Evolutionary conservation across 1,284 basidiomycete species (phyloP).

Genomic region (Boletellus sp.): DNA sequence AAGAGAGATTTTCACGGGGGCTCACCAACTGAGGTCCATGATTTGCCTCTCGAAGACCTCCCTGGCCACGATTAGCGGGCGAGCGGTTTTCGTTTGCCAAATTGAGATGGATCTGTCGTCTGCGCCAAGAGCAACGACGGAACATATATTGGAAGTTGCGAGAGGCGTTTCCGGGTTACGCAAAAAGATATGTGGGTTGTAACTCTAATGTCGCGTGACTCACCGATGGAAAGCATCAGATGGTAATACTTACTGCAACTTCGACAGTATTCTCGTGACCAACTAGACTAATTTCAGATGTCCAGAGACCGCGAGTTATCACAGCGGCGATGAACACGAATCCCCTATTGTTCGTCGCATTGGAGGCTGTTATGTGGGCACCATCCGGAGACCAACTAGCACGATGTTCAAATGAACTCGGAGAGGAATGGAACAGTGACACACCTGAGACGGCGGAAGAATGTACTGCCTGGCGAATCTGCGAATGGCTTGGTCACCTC

Average conservation of each 20-base stretch:
- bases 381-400: slow-evolving; percentile 97
- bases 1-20: neutral
- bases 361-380: slow-evolving; percentile 94
- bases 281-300: slow-evolving; percentile 87
- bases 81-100: slow-evolving; percentile 89
- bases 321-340: slow-evolving; percentile 98
- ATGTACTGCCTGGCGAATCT: slow-evolving; percentile 91
- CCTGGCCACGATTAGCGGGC: slow-evolving; percentile 88
- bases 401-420: slow-evolving; percentile 2
- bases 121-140: slow-evolving; percentile 86
- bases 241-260: slow-evolving; percentile 66
- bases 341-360: slow-evolving; percentile 92
- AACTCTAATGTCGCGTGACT: slow-evolving; percentile 52
- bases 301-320: slow-evolving; percentile 85
- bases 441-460: slow-evolving; percentile 88
- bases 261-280: slow-evolving; percentile 98
- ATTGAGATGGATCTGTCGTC: slow-evolving; percentile 87
- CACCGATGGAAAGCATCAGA: slow-evolving; percentile 13
- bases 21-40: slow-evolving; percentile 92
- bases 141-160: slow-evolving; percentile 74
- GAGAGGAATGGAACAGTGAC: slow-evolving; percentile 2
- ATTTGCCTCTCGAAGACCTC: slow-evolving; percentile 94
- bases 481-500: slow-evolving; percentile 88
- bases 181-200: slow-evolving; percentile 91
- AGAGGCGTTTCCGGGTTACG: slow-evolving; percentile 64